Conservation (phyloP, 163 green algal genomes). For the Scenedesmus sp. region DNA sequence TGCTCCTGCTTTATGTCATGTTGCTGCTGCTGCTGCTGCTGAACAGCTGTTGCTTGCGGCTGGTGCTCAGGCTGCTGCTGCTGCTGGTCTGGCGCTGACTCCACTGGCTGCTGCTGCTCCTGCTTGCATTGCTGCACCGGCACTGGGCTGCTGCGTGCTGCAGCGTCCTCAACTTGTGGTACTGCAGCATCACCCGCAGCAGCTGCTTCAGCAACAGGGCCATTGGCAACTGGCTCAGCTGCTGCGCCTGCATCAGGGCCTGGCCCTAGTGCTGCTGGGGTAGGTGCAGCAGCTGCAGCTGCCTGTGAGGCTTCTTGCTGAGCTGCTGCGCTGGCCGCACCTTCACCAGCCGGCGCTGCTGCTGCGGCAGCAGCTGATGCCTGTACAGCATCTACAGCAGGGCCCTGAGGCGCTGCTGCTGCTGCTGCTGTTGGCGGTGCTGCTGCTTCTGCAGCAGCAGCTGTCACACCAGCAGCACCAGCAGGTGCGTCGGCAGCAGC, state of each 20-base stretch:
- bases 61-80: not conserved
- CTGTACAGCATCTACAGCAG: not conserved
- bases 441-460: not conserved
- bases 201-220: not conserved
- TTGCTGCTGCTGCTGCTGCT: not conserved
- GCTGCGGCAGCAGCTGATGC: conserved; percentile 12
- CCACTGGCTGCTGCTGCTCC: not conserved
- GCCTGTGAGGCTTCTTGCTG: not conserved
- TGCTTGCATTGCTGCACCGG: not conserved
- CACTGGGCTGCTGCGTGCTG: not conserved
- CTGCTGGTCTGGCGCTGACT: not conserved
- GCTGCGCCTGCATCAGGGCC: not conserved
- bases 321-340: conserved; percentile 1
- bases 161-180: not conserved
- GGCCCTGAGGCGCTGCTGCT: not conserved
- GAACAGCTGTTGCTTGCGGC: not conserved
- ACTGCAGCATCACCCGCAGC: not conserved
- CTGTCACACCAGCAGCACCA: not conserved
- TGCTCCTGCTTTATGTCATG: not conserved
- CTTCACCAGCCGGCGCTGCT: not conserved
- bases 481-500: not conserved
- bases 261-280: not conserved
- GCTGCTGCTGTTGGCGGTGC: not conserved
- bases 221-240: not conserved
- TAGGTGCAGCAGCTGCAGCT: not conserved